Conservation (phyloP, 1,284 basidiomycete species). For the Ustilago curta region DNA sequence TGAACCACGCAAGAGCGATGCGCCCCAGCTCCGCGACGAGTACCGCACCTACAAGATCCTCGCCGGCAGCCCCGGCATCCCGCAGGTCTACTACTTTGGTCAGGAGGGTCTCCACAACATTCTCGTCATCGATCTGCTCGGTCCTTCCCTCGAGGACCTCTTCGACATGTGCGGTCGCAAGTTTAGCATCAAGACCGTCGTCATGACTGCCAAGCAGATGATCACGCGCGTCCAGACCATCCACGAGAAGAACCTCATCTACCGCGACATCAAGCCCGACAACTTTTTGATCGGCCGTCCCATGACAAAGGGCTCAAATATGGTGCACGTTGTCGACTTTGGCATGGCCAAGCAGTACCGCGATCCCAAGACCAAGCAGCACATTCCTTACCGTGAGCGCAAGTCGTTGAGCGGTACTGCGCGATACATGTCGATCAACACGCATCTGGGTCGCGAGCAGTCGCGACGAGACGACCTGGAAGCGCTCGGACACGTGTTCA, state of each 20-base stretch:
- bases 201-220: slow-evolving; percentile 97
- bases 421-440: slow-evolving; percentile 97
- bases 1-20: slow-evolving; percentile 95
- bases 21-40: slow-evolving; percentile 94
- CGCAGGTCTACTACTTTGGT: slow-evolving; percentile 96
- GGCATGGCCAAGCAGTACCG: slow-evolving; percentile 98
- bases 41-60: slow-evolving; percentile 97
- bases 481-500: slow-evolving; percentile 94
- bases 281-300: slow-evolving; percentile 94
- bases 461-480: slow-evolving; percentile 93
- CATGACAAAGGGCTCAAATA: slow-evolving; percentile 85
- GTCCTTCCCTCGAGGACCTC: slow-evolving; percentile 90
- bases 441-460: slow-evolving; percentile 93
- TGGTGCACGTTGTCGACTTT: slow-evolving; percentile 90
- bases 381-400: slow-evolving; percentile 94
- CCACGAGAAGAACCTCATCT: slow-evolving; percentile 96
- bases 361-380: slow-evolving; percentile 95
- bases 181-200: slow-evolving; percentile 93
- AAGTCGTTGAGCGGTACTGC: slow-evolving; percentile 91
- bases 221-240: slow-evolving; percentile 84
- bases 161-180: slow-evolving; percentile 97
- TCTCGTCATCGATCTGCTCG: slow-evolving; percentile 93
- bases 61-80: slow-evolving; percentile 90
- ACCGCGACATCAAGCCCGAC: slow-evolving; percentile 97
- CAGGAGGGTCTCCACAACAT: slow-evolving; percentile 98